Evolutionary conservation across 2,329 filamentous ascomycete genomes (phyloP).

Genomic region (Trichoderma oligosporum): DNA sequence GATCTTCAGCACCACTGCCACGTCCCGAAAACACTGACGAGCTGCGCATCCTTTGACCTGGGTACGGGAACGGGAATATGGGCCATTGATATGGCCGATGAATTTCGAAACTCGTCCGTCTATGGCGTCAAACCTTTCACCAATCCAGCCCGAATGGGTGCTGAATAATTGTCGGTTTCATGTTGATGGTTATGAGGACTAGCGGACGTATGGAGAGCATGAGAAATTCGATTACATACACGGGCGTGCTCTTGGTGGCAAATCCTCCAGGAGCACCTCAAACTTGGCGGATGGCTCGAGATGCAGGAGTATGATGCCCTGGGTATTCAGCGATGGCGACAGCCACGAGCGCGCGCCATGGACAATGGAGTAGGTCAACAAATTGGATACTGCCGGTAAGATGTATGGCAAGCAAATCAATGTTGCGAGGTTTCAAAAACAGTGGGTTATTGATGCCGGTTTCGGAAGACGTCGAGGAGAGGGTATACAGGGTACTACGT

Average conservation of each 20-base stretch:
- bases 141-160: constrained; percentile 56
- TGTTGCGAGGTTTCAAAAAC: constrained; percentile 35
- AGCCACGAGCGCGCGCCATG: constrained; percentile 36
- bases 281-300: constrained; percentile 37
- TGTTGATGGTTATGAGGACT: constrained; percentile 61
- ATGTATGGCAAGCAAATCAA: constrained; percentile 40
- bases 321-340: constrained; percentile 39
- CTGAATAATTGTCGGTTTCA: constrained; percentile 62
- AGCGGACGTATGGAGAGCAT: constrained; percentile 41
- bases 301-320: constrained; percentile 40
- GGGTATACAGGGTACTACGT: constrained; percentile 30
- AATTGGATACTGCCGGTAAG: constrained; percentile 35
- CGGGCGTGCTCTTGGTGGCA: constrained; percentile 33
- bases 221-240: constrained; percentile 37
- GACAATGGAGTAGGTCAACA: constrained; percentile 39
- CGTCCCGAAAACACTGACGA: constrained; percentile 14
- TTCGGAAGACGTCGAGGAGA: constrained; percentile 36
- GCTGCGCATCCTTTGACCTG: constrained; percentile 51
- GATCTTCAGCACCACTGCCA: constrained; percentile 51
- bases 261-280: constrained; percentile 30
- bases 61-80: constrained; percentile 62
- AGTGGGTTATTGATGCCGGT: constrained; percentile 38
- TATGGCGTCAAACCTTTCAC: constrained; percentile 54
- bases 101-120: constrained; percentile 36
- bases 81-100: constrained; percentile 54